Conservation (phyloP, 1,284 basidiomycete species). For the Leccinum fallax region DNA sequence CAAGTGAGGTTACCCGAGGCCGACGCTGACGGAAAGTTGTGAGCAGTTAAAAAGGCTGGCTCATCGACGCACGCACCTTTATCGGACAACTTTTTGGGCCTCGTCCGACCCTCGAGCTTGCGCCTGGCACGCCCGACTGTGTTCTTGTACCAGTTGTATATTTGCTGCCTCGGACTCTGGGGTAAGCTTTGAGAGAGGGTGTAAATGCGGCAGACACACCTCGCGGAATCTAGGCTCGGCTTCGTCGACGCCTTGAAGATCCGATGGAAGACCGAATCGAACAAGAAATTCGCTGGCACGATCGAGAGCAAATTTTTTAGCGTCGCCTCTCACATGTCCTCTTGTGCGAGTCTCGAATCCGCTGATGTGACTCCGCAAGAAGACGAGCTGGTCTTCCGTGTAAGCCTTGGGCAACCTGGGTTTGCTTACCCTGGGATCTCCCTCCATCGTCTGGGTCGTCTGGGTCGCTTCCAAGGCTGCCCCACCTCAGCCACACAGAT, state of each 20-base stretch:
- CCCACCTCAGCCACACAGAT: constrained; percentile 23
- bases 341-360: constrained; percentile 59
- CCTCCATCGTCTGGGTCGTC: constrained; percentile 25
- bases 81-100: constrained; percentile 48
- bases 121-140: constrained; percentile 57
- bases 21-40: constrained; percentile 10
- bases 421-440: constrained; percentile 44
- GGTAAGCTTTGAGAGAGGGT: background rate
- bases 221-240: constrained; percentile 58
- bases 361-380: constrained; percentile 48
- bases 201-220: constrained; percentile 33
- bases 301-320: constrained; percentile 64
- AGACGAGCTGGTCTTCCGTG: constrained; percentile 49
- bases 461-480: constrained; percentile 7
- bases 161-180: constrained; percentile 46
- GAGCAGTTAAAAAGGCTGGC: background rate
- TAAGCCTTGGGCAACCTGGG: constrained; percentile 61
- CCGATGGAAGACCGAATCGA: constrained; percentile 55
- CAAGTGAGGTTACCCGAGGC: constrained; percentile 28
- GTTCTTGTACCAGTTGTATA: constrained; percentile 72
- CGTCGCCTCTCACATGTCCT: constrained; percentile 53
- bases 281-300: constrained; percentile 56
- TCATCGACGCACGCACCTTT: constrained; percentile 39
- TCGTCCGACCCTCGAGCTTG: constrained; percentile 53
- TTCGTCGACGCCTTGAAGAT: constrained; percentile 53